Conservation (phyloP, 345 rosid genomes). For the Cochlearia excelsa region DNA sequence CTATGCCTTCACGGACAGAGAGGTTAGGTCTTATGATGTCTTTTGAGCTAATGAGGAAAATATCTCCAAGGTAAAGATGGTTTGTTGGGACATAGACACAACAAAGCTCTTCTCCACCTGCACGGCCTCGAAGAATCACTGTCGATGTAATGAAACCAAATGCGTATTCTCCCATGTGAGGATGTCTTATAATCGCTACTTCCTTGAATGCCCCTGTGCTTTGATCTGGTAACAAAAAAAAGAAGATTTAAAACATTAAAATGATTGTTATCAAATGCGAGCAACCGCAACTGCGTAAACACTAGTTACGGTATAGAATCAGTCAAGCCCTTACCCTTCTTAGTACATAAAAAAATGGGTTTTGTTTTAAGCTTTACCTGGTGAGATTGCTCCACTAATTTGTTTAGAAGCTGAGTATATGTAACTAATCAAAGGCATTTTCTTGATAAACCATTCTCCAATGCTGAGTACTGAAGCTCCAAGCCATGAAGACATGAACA, state of each 20-base stretch:
- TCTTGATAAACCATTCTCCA: constrained; percentile 78
- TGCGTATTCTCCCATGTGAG: constrained; percentile 61
- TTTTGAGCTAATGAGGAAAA: constrained; percentile 55
- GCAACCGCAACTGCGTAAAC: no score
- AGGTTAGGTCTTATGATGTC: constrained; percentile 65
- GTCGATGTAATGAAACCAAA: constrained; percentile 67
- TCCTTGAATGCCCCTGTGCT: constrained; percentile 71
- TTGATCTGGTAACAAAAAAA: constrained; percentile 51
- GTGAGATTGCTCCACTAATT: constrained; percentile 75
- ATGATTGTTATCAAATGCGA: no score
- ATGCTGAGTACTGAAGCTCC: constrained; percentile 69
- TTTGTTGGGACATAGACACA: constrained; percentile 68
- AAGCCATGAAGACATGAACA: constrained; percentile 76
- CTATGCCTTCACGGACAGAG: constrained; percentile 63
- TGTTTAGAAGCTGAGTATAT: constrained; percentile 78
- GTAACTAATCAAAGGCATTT: constrained; percentile 68
- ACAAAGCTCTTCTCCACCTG: constrained; percentile 60
- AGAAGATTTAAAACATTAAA: not conserved
- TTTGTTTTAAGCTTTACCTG: constrained; percentile 37
- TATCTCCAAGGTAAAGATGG: constrained; percentile 68
- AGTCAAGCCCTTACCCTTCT: no score
- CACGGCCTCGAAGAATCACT: constrained; percentile 53
- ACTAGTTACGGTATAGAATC: no score
- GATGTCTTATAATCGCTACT: constrained; percentile 73
- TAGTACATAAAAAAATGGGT: not conserved